phyloP scores from a whole-genome alignment of 345 rosid genomes.

The Populus tremula region DNA sequence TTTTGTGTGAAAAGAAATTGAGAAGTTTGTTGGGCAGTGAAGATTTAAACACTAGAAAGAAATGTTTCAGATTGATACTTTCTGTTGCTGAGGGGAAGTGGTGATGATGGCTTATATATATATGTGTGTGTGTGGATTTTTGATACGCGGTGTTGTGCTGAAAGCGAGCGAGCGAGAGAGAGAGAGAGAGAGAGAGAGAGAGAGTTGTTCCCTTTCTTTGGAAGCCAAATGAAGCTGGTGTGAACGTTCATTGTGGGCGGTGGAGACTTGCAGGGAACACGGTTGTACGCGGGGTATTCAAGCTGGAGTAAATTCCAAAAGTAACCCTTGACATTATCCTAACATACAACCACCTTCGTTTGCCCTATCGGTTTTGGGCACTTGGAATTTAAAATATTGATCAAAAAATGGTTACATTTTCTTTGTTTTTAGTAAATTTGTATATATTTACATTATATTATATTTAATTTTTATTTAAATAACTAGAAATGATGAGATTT shows the following conservation, averaged over 20 bases:
- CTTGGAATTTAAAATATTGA: not conserved
- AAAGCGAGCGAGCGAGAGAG: slow-evolving; percentile 4
- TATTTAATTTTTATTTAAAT: too few species aligned
- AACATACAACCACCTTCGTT: not conserved
- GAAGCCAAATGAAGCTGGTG: not conserved
- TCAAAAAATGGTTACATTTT: not conserved
- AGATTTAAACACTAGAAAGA: not conserved
- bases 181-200: not conserved
- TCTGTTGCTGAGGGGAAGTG: not conserved
- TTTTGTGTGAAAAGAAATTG: not conserved
- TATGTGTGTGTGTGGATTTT: not conserved
- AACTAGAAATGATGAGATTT: too few species aligned
- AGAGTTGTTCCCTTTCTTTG: not conserved
- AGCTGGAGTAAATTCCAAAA: slow-evolving; percentile 13
- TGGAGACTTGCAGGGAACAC: slow-evolving; percentile 18
- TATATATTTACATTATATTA: too few species aligned
- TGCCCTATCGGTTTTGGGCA: not conserved
- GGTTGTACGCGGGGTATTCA: slow-evolving; percentile 26
- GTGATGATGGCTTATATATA: not conserved
- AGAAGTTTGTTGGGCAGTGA: not conserved
- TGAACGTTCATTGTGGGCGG: slow-evolving; percentile 12
- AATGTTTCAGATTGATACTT: not conserved
- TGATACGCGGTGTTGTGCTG: slow-evolving; percentile 17
- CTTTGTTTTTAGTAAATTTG: not conserved
- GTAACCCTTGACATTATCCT: not conserved